Evolutionary conservation across 2,329 filamentous ascomycete genomes (phyloP), one percentile per base, ranked within the genome.

Genomic region (Calonectria montana): DNA sequence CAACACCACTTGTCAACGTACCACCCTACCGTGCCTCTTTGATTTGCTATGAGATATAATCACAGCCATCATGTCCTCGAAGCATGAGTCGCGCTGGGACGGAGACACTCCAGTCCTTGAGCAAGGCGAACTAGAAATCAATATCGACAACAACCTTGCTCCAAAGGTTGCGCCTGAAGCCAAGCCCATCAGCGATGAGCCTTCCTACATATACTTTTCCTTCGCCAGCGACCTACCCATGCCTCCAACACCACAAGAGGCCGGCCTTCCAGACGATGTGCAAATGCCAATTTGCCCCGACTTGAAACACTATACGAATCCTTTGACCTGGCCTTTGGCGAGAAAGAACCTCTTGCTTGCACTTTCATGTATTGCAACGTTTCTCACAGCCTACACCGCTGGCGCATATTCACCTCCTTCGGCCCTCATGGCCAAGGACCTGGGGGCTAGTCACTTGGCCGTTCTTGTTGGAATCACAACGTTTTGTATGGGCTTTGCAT

Each of bases 401-500:
- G 95, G 95, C 3, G 90, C 94, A 2, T 97, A 97, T 82, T 93
- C 92, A 8, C 92, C 94, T 0, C 90, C 94, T 0, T 85, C 91
- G 0, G 82, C 82, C 6, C 88, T 94, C 65, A 91, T 98, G 86
- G 88, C 88, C 1, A 81, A 84, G 2, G 89, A 94, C 78, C 94
- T 94, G 84, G 82, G 88, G 4, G 87, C 94, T 0, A 92, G 91
- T 45, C 85, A 87, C 12, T 87, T 93, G n/a, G 91, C 91, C 1
- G 89, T 92, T n/a, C 85, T 93, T 6, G 86, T 91, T 1, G 94
- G 94, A 39, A 94, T 98, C 72, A 97, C 95, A 0, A 90, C 91
- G 0, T 98, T 97, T 82, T 97, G 94, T 55, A 79, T 88, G 39
- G 95, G 96, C 4, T 98, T 98, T 76, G 94, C 89, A 0, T 82